Conservation (phyloP, 805 yeast genomes). For the Cyberlindnera sargentensis region DNA sequence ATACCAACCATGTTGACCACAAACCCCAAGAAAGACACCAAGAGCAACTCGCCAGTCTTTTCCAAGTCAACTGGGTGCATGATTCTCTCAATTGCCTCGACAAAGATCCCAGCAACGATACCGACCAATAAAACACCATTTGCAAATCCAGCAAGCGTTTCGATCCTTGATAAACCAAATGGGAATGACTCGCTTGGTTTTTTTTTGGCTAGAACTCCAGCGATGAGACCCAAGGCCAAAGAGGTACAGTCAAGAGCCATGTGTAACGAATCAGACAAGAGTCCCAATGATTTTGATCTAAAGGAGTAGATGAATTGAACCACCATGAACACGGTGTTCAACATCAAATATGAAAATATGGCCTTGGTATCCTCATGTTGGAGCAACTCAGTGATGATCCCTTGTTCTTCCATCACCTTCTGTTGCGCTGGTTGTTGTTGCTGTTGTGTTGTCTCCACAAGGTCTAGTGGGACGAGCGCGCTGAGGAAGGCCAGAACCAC, state of each 20-base stretch:
- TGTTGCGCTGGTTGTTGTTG: conserved; percentile 2
- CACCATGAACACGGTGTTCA: conserved; percentile 91
- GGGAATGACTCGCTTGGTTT: conserved; percentile 71
- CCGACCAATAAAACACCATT: conserved; percentile 86
- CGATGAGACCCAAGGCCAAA: conserved; percentile 79
- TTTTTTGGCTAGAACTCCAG: conserved; percentile 58
- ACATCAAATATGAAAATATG: conserved; percentile 76
- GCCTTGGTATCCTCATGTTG: conserved; percentile 69
- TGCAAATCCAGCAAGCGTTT: conserved; percentile 91
- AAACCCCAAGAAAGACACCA: conserved; percentile 81
- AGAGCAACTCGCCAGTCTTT: conserved; percentile 73
- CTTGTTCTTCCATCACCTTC: conserved; percentile 4
- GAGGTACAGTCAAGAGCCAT: conserved; percentile 96
- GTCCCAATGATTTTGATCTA: conserved; percentile 85
- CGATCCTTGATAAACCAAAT: conserved; percentile 78
- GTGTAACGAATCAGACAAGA: conserved; percentile 88
- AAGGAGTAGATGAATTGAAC: conserved; percentile 88
- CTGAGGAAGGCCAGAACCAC: conserved; percentile 8
- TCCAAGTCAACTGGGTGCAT: conserved; percentile 70
- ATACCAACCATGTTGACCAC: conserved; percentile 88
- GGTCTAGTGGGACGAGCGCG: conserved; percentile 12
- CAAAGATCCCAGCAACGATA: conserved; percentile 79
- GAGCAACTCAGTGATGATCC: conserved; percentile 18
- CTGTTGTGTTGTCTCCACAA: background rate
- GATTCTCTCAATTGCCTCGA: conserved; percentile 81